Evolutionary conservation across 805 yeast genomes (phyloP), one percentile per base, ranked within the genome.

Genomic region (Hanseniaspora mollemarum): DNA sequence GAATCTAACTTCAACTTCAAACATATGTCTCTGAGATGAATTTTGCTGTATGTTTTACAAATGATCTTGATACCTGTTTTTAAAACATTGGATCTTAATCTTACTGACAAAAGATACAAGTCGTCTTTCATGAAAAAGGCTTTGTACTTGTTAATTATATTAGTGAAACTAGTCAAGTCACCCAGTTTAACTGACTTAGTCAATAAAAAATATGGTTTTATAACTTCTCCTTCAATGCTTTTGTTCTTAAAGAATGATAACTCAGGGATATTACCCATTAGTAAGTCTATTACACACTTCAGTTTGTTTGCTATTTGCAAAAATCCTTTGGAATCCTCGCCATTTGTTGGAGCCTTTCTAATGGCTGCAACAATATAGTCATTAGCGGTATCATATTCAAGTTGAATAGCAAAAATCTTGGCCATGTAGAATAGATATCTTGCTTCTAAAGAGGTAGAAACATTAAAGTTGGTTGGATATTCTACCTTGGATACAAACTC

Each of bases 201-300:
- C 40, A 92, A 82, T 53, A 81, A 83, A 57, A 84, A 79, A 64
- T 92, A 92, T 29, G 97, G 95, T 54, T 71, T 74, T 54, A 87
- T 72, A 3, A 83, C 73, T 46, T 72, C 71, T 2, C 51, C 51
- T 56, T 77, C 78, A 60, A 79, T 68, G 42, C 70, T 68, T 15
- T 76, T 68, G 60, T 84, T 83, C 58, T 78, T 77, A 72, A 92
- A 92, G 33, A 77, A 76, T 44, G 87, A 74, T 57, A 94, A 72
- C 60, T 87, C 95, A 16, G 98, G 98, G 57, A 92, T 82, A 59
- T 92, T 98, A 53, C 99, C 98, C 78, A 90, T 88, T 59, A 92
- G 77, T 61, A 92, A 72, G 68, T 92, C 96, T 59, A 92, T 85
- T 53, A 88, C 74, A 55, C 90, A 83, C 62, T 79, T 83, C 58